A percentile compares a stretch with the other conserved stretches of the same genome.
phyloP scores from a whole-genome alignment of 2,329 filamentous ascomycete species.

The Fusarium coffeatum region DNA sequence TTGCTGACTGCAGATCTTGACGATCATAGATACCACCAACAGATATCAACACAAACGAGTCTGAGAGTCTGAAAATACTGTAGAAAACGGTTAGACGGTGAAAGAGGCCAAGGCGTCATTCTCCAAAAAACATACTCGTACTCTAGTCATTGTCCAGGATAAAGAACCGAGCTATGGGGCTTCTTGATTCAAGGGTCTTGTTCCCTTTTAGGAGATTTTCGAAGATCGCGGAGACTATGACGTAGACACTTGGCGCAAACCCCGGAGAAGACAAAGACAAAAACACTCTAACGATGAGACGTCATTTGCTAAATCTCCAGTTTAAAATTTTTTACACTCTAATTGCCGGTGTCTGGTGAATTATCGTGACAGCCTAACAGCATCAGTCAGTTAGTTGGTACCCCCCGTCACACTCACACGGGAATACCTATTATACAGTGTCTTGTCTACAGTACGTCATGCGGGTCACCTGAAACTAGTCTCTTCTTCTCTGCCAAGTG shows the following conservation, averaged over 20 bases:
- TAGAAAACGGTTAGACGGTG: constrained; percentile 4
- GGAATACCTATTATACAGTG: neutral
- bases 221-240: constrained; percentile 28
- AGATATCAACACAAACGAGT: neutral
- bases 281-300: neutral
- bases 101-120: constrained; percentile 6
- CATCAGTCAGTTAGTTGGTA: neutral
- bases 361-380: neutral
- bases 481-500: neutral
- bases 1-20: neutral
- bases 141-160: constrained; percentile 25
- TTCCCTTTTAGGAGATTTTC: constrained; percentile 15
- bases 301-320: constrained; percentile 24
- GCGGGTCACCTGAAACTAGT: constrained; percentile 18
- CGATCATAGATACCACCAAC: neutral
- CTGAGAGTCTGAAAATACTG: neutral
- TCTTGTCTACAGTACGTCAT: constrained; percentile 12
- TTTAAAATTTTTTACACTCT: constrained; percentile 22
- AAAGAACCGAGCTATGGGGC: constrained; percentile 30
- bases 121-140: neutral
- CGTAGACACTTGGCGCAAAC: constrained; percentile 1
- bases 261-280: neutral
- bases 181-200: constrained; percentile 21
- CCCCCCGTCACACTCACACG: neutral
- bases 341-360: neutral